Percentiles rank a stretch among this genome's conserved stretches.
Evolutionary conservation across 176 grass and related monocot species (phyloP).

Genomic region (Miscanthus lutarioriparius): DNA sequence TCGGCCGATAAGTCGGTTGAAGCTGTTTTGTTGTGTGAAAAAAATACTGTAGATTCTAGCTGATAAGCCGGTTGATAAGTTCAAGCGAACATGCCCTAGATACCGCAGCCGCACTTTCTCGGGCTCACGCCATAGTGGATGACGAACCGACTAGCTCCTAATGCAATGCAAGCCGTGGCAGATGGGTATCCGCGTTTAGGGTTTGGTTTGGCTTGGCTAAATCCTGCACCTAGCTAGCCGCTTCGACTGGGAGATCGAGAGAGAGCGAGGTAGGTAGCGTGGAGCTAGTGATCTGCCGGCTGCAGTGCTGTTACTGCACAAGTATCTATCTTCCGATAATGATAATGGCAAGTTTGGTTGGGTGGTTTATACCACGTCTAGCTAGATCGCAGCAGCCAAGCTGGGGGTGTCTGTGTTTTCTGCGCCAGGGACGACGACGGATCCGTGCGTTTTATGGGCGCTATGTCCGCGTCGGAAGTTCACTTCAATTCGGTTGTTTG

Average conservation of each 20-base stretch:
- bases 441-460: not conserved
- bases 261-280: not conserved
- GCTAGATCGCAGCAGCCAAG: not conserved
- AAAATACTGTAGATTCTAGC: too few relatives aligned
- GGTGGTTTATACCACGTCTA: not conserved
- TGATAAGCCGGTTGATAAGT: too few relatives aligned
- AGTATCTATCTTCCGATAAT: not conserved
- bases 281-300: not conserved
- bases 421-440: not conserved
- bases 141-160: too few relatives aligned
- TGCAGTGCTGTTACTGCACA: not conserved
- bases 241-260: not conserved
- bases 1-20: too few relatives aligned
- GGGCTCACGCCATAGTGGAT: too few relatives aligned
- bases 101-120: too few relatives aligned
- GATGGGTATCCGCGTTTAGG: too few relatives aligned
- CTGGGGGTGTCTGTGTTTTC: not conserved
- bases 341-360: not conserved
- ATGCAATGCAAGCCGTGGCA: too few relatives aligned
- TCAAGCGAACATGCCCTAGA: too few relatives aligned
- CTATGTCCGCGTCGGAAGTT: not conserved
- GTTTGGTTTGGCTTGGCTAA: too few relatives aligned
- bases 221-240: not conserved
- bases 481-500: not conserved
- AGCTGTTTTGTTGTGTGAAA: too few relatives aligned